A percentile compares a stretch with the other conserved stretches of the same genome.
Evolutionary conservation across 2,329 filamentous ascomycete genomes (phyloP).

Genomic region (Pyricularia grisea): DNA sequence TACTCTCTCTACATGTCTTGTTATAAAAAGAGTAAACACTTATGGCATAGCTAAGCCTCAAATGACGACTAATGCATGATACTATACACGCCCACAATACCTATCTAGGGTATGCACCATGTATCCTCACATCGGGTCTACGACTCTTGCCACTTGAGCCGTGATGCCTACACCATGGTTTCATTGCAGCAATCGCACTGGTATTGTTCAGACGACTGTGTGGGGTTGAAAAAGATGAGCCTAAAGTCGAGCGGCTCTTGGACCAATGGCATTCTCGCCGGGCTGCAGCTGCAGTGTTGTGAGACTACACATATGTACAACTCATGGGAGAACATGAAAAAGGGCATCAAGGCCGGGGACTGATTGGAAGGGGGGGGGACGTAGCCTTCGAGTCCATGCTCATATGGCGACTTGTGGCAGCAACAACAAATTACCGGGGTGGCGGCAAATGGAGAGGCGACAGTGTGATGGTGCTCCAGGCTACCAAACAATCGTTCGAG

Average conservation of each 20-base stretch:
- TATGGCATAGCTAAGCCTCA: background rate
- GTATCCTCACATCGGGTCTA: background rate
- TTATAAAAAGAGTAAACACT: background rate
- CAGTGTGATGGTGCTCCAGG: background rate
- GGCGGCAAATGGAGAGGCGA: background rate
- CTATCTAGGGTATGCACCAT: background rate
- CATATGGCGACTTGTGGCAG: background rate
- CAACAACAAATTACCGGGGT: background rate
- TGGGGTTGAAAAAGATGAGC: background rate
- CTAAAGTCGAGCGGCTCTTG: background rate
- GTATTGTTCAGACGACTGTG: background rate
- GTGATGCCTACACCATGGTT: background rate
- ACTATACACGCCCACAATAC: background rate
- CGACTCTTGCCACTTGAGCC: background rate
- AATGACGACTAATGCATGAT: background rate
- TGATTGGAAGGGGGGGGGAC: too few relatives aligned
- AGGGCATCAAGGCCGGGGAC: background rate
- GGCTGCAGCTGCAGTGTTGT: background rate
- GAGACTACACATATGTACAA: background rate
- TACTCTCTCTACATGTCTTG: too few relatives aligned
- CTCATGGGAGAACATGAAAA: background rate
- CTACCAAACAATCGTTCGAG: background rate
- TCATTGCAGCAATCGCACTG: background rate
- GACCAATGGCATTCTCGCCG: background rate
- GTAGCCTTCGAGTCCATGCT: background rate